Evolutionary conservation across 768 basidiomycete genomes (phyloP), one percentile per base, ranked within the genome.

Genomic region (Hygrophorus pudorinus): DNA sequence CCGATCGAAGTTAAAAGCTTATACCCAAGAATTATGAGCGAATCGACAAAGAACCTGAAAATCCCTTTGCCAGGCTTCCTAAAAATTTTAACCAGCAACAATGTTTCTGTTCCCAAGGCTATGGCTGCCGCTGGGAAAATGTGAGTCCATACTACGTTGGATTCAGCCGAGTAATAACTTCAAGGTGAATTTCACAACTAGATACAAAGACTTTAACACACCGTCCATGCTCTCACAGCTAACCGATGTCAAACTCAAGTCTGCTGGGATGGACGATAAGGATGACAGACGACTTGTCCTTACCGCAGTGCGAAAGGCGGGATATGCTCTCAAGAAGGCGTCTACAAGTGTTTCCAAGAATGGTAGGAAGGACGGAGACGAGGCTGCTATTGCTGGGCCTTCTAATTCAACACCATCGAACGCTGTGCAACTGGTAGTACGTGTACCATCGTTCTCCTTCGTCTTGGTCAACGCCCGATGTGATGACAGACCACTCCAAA

Each of bases 151-250:
- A 21, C 30, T 14, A 27, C 6, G n/a, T 30, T 31, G 16, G 12
- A 27, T 28, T n/a, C 7, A 7, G 7, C 24, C 3, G 24, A 24
- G 16, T 29, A 21, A 29, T 33, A 10, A 10, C 16, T 28, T 17
- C 16, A 18, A 30, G 10, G 42, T 50, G 27, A 40, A 39, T 3
- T 36, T 31, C 42, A 17, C 43, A 41, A 20, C 59, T n/a, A 89
- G 86, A 50, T 89, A 85, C 62, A 86, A 83, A 55, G 67, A 76
- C 17, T 72, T 71, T 55, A 81, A 79, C 52, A 82, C 85, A 0
- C 71, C 76, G 4, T 59, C 68, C 13, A 66, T 71, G 50, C 72
- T 91, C 7, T 59, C 63, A 1, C 66, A 68, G 42, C 64, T 92
- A 28, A 78, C 73, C 21, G 76, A 86, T 41, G 49, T 64, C 10